Evolutionary conservation across 257 asterid genomes (phyloP), one percentile per base, ranked within the genome.

Genomic region (Solanum piurae): DNA sequence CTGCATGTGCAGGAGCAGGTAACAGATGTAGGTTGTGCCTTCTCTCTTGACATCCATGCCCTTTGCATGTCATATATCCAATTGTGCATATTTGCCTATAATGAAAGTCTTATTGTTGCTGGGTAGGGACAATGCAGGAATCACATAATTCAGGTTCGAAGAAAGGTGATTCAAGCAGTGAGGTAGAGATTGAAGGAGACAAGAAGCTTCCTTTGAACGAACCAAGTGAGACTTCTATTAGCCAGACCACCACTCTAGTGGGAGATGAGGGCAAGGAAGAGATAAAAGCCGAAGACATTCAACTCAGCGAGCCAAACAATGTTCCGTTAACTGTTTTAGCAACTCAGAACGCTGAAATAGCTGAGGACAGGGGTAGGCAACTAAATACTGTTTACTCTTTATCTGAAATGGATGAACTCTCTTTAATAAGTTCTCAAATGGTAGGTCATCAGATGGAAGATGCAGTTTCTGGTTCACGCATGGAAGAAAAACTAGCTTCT

Each of bases 11-110:
- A 88, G 91, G 96, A 92, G 95, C 99, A 95, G 98, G 98, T 96
- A 97, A 92, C 96, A 94, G 98, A 93, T 92, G 93, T 96, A 96
- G 99, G 99, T 97, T 97, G 99, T 97, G 93, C 97, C 98, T 91
- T 93, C 90, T 91, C 98, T 93, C 95, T 92, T 88, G 92, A 91
- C 90, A 68, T 93, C 87, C 46, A 64, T 34, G 25, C 46, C 86
- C 87, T 83, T 25, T 75, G 46, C 38, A 31, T 77, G 68, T 29
- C 49, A 10, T 42, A 18, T 46, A 62, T 49, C 8, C 27, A 62
- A 52, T 83, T 73, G 77, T 91, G 73, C 90, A 71, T 89, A 88
- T 79, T 90, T 52, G 88, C 58, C 64, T 90, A 21, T 88, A 89
- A 88, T 91, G 88, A 90, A 86, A 87, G 68, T 89, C 87, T 89